Evolutionary conservation across 2,329 filamentous ascomycete species (phyloP).

Genomic region (Fusarium nelsonii): DNA sequence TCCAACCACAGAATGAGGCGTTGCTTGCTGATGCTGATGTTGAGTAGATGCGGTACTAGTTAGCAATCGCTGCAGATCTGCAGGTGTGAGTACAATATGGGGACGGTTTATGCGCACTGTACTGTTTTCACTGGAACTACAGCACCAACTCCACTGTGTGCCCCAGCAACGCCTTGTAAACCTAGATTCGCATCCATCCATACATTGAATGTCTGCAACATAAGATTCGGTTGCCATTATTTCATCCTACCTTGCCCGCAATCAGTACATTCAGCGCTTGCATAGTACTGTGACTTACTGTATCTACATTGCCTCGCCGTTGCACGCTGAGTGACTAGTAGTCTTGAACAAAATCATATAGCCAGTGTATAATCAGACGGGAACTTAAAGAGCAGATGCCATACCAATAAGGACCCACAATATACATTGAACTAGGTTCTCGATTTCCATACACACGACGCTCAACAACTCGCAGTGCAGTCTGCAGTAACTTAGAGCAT

Average conservation of each 20-base stretch:
- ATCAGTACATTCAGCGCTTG: neutral
- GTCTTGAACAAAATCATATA: neutral
- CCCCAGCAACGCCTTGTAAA: slow-evolving; percentile 28
- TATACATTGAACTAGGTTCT: neutral
- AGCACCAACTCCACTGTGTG: slow-evolving; percentile 16
- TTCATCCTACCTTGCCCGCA: slow-evolving; percentile 2
- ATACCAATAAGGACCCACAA: slow-evolving; percentile 10
- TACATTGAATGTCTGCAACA: neutral
- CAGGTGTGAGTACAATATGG: neutral
- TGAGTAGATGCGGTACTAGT: slow-evolving; percentile 13
- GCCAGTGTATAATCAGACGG: neutral
- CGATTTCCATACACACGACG: neutral
- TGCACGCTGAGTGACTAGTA: neutral
- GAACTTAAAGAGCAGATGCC: neutral
- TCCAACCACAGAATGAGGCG: slow-evolving; percentile 25
- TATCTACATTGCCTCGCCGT: neutral
- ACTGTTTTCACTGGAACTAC: slow-evolving; percentile 1
- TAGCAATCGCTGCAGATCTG: slow-evolving; percentile 7
- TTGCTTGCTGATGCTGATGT: slow-evolving; percentile 14
- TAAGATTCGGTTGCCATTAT: neutral
- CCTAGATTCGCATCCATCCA: neutral
- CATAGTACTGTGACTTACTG: slow-evolving; percentile 3
- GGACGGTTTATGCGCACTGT: slow-evolving; percentile 26
- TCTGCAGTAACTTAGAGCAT: neutral
- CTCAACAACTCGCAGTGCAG: neutral